These are phyloP conservation scores for Immersiporthe knoxdaviesiana DNA, from an alignment of 2,329 filamentous ascomycete genomes.

Conservation along the genomic window DNA sequence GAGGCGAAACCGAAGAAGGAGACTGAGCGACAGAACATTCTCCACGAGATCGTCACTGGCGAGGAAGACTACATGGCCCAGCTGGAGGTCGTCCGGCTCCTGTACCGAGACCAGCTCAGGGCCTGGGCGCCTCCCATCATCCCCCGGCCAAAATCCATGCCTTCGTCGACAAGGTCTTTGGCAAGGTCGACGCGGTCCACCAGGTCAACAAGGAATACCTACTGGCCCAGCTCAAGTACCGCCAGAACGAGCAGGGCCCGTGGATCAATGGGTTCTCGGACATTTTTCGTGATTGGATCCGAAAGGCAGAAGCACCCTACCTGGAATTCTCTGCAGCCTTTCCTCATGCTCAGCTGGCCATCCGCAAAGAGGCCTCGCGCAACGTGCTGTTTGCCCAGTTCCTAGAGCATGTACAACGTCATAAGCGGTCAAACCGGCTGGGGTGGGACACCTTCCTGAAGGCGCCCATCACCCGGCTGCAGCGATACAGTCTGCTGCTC, in stretches of 20 bases:
- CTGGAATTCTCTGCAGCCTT: conserved; percentile 90
- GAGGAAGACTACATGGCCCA: conserved; percentile 92
- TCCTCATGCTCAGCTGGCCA: conserved; percentile 78
- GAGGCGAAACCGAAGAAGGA: conserved; percentile 80
- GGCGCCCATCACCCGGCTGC: conserved; percentile 86
- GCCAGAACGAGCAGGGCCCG: conserved; percentile 94
- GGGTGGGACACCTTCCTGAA: conserved; percentile 96
- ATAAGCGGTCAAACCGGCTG: conserved; percentile 79
- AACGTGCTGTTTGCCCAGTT: conserved; percentile 89
- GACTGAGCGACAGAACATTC: conserved; percentile 86
- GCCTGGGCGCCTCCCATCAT: conserved; percentile 79
- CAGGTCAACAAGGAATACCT: conserved; percentile 92
- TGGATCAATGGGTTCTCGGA: conserved; percentile 95
- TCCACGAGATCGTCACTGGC: conserved; percentile 93
- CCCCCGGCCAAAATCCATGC: conserved; percentile 74
- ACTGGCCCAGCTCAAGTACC: conserved; percentile 90
- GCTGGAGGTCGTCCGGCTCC: conserved; percentile 78
- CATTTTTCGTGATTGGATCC: conserved; percentile 97
- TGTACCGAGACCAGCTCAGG: conserved; percentile 83
- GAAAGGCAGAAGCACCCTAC: conserved; percentile 87
- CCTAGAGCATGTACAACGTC: conserved; percentile 75
- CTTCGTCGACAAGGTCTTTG: conserved; percentile 86
- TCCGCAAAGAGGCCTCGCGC: conserved; percentile 80
- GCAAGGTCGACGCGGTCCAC: conserved; percentile 85
- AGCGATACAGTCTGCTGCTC: conserved; percentile 85